Evolutionary conservation across 371 early-diverging fungal species (phyloP), one percentile per base, ranked within the genome.

Genomic region (Apophysomyces trapeziformis): DNA sequence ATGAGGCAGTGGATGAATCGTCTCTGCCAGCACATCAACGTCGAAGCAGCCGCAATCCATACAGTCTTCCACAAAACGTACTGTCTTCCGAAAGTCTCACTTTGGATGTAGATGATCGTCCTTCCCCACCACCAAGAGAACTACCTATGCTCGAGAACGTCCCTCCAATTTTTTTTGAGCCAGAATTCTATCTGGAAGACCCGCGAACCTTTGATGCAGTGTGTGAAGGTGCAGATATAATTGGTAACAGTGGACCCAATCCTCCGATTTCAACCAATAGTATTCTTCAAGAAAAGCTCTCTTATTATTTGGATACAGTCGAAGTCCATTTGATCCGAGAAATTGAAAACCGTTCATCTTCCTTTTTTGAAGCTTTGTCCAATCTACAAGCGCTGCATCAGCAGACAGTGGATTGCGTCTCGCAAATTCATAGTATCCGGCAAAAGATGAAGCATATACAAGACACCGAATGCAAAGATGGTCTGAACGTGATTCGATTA

Each of bases 361-460:
- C 96, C 0, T 98, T 98, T 69, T 98, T 98, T 72, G 91, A 92
- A 38, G 97, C 97, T 0, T 80, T 98, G 2, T 90, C 94, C 9
- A 96, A 95, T 67, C 82, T 98, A 32, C 93, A 96, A 71, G 91
- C 90, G 2, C 76, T 98, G 46, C 95, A 98, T 68, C 86, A 87
- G 4, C 95, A 97, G 65, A 97, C 96, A 0, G 75, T 90, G 38
- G 85, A 88, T 11, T 96, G 96, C 68, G 90, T 96, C 2, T 78
- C 82, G 0, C 91, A 97, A 65, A 95, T 97, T 39, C 84, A 92
- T 56, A 79, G 76, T 0, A 83, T 97, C 57, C 86, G 94, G 11
- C 79, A 81, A 37, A 85, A 88, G 47, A 78, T 98, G 75, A 83
- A 82, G 38, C 71, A 81, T 38, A 82, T 94, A 5, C 88, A 92